Conservation (phyloP, 305 asterid species). For the Fraxinus ornus region DNA sequence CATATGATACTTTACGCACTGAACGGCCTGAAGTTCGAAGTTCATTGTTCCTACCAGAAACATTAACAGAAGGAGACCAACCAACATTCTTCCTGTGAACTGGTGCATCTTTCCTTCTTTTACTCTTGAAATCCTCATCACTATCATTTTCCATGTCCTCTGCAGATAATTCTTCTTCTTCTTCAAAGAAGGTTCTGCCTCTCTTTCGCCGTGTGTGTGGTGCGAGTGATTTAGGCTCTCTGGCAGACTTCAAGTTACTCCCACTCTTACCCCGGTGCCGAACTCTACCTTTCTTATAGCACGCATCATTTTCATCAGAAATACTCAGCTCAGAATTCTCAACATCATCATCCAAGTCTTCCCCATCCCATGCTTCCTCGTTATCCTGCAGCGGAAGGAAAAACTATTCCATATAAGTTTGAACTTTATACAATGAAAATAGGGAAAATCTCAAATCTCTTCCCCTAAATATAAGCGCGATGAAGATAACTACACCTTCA, state of each 20-base stretch:
- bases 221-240: constrained; percentile 48
- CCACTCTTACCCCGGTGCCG: constrained; percentile 58
- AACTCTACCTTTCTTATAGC: constrained; percentile 52
- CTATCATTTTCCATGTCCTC: constrained; percentile 73
- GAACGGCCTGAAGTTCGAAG: constrained; percentile 84
- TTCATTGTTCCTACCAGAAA: constrained; percentile 62
- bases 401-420: constrained; percentile 20
- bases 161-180: constrained; percentile 73
- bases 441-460: constrained; percentile 4
- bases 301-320: constrained; percentile 72
- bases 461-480: constrained; percentile 7
- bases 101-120: constrained; percentile 51
- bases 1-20: constrained; percentile 90
- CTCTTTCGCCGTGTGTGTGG: constrained; percentile 58
- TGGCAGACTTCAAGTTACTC: constrained; percentile 52
- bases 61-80: constrained; percentile 35
- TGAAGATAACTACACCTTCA: constrained; percentile 2
- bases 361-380: constrained; percentile 88
- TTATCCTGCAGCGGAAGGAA: constrained; percentile 50
- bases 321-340: constrained; percentile 69
- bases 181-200: constrained; percentile 57
- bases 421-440: constrained; percentile 15
- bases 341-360: constrained; percentile 80
- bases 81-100: constrained; percentile 55
- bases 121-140: constrained; percentile 65